Percentiles rank a stretch among this genome's conserved stretches.
These are phyloP conservation scores for Chaetomium fimeti DNA, from an alignment of 495 filamentous ascomycete genomes.

Conservation along the genomic window DNA sequence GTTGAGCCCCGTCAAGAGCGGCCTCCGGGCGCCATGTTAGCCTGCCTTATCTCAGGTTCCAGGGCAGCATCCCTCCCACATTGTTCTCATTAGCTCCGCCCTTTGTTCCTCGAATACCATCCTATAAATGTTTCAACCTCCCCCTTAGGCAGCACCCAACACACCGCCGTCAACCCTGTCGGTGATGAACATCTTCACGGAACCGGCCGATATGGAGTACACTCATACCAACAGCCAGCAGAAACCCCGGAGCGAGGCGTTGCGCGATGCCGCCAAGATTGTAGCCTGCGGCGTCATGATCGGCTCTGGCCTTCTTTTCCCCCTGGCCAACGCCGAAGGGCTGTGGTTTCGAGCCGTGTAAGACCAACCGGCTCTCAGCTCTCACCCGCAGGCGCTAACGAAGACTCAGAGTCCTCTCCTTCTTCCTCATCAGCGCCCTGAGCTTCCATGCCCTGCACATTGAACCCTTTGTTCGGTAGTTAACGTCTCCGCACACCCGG, in stretches of 20 bases:
- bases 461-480: slow-evolving; percentile 30
- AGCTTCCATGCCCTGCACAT: slow-evolving; percentile 25
- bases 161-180: background rate
- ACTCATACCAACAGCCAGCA: background rate
- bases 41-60: background rate
- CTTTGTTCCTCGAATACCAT: background rate
- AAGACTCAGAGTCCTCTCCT: slow-evolving; percentile 27
- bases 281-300: slow-evolving; percentile 38
- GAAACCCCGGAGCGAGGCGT: background rate
- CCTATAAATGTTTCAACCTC: background rate
- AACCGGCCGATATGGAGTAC: slow-evolving; percentile 18
- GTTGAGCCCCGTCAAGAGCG: background rate
- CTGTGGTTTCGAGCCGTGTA: slow-evolving; percentile 35
- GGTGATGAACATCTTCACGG: background rate
- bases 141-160: background rate
- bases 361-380: slow-evolving; percentile 19
- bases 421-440: slow-evolving; percentile 30
- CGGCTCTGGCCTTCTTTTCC: slow-evolving; percentile 35
- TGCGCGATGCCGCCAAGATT: slow-evolving; percentile 28
- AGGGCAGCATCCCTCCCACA: background rate
- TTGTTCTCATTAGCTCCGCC: background rate
- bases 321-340: slow-evolving; percentile 28
- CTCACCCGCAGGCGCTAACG: slow-evolving; percentile 17
- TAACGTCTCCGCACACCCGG: background rate
- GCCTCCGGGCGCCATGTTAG: background rate